Evolutionary conservation across 164 flowering plant genomes (phyloP), one percentile per base, ranked within the genome.

Genomic region (Vitis rotundifolia): DNA sequence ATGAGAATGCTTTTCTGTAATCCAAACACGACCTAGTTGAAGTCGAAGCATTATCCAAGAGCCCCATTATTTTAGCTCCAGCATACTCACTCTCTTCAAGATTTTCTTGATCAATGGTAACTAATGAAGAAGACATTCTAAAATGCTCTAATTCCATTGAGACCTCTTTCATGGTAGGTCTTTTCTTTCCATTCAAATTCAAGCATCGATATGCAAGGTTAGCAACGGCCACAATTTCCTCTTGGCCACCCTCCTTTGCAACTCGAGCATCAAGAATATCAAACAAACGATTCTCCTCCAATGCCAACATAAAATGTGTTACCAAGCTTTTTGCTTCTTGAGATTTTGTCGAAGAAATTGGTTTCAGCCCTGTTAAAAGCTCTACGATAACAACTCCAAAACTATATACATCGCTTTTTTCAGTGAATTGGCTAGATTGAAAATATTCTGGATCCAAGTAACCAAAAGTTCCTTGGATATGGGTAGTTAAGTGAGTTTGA

Each of bases 161-260:
- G 4, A 69, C 65, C 22, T 69, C 71, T 69, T 60, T 69, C 71
- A 69, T 69, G 11, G 62, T 49, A 4, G 71, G 71, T 15, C 65
- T 57, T 11, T 61, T 69, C 29, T 62, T 69, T 11, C 72, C 66
- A 47, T 62, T 61, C 19, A 61, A 14, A 50, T 61, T 22, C 56
- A 69, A 69, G 72, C 72, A 69, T 52, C 60, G 8, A 2, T 61
- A 26, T 2, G 63, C 63, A 9, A 61, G 63, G 63, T 61, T 61
- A 26, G 63, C 63, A 28, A 61, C 9, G 11, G 47, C 9, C 11
- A 26, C 9, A 15, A 61, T 61, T 8, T 61, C 63, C 31, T 61
- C 63, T 61, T 61, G 13, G 11, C 1, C 44, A 61, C 63, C 63
- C 11, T 61, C 19, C 44, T 22, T 29, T n/a, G 11, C 13, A 61